phyloP scores from a whole-genome alignment of 495 filamentous ascomycete genomes.

The Cercophora samala region DNA sequence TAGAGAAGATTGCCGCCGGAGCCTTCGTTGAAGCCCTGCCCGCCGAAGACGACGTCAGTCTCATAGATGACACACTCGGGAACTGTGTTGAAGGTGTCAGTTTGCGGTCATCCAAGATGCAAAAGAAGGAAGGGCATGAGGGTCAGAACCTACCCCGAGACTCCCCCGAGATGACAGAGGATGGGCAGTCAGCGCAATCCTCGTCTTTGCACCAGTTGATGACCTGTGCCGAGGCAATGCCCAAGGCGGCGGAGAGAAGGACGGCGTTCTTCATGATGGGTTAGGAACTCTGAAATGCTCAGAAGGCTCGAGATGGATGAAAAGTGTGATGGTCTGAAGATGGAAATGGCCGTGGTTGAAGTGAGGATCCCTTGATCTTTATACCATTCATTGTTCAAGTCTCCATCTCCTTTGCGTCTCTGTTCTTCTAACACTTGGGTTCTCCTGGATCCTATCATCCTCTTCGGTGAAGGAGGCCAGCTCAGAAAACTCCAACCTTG shows the following conservation, averaged over 20 bases:
- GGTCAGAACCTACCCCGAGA: not conserved
- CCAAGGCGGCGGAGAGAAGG: not conserved
- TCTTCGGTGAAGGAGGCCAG: not conserved
- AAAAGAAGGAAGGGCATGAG: not conserved
- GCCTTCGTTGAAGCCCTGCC: constrained; percentile 6
- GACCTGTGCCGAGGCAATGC: not conserved
- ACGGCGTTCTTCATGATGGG: not conserved
- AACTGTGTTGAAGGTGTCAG: not conserved
- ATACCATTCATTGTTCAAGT: not conserved
- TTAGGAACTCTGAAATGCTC: not conserved
- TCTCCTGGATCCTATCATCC: not conserved
- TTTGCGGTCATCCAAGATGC: not conserved
- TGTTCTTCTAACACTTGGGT: not conserved
- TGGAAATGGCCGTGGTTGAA: not conserved
- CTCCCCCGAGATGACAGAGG: not conserved
- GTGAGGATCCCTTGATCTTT: not conserved
- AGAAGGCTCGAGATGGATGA: not conserved
- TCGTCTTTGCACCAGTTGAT: constrained; percentile 9
- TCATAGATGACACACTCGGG: constrained; percentile 11
- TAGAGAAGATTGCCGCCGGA: not conserved
- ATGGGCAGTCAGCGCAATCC: constrained; percentile 7
- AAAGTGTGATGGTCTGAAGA: not conserved
- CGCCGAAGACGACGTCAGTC: constrained; percentile 8
- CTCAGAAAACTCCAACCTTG: not conserved
- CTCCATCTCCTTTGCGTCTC: not conserved